A percentile compares a stretch with the other conserved stretches of the same genome.
Evolutionary conservation across 352 stramenopile species (phyloP).

Genomic region (Elongisporangium senticosum): DNA sequence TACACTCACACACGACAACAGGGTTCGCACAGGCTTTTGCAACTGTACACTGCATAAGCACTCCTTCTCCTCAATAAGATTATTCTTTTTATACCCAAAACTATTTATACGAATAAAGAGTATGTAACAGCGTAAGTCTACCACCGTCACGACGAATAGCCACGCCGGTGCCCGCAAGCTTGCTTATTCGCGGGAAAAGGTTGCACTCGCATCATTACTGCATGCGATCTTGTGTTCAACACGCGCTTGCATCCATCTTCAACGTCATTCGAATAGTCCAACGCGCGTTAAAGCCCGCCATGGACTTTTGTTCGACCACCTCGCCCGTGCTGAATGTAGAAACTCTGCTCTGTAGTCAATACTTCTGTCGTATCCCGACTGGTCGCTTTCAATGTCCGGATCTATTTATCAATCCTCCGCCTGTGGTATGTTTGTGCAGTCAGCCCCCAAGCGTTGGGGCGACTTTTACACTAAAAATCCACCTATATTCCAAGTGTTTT

Average conservation of each 20-base stretch:
- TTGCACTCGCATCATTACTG: not conserved
- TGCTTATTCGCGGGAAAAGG: not conserved
- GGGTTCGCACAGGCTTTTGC: not conserved
- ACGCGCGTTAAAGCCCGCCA: not conserved
- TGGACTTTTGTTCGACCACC: not conserved
- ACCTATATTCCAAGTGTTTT: not conserved
- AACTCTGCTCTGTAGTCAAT: not conserved
- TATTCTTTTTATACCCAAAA: not conserved
- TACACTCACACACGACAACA: not conserved
- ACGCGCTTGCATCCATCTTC: not conserved
- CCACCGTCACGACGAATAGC: not conserved
- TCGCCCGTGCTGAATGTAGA: not conserved
- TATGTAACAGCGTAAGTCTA: not conserved
- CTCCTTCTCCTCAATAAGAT: not conserved
- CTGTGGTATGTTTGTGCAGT: not conserved
- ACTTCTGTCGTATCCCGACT: not conserved
- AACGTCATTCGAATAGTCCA: not conserved
- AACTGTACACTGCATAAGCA: not conserved
- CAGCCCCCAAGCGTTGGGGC: not conserved
- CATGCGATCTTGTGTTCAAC: not conserved
- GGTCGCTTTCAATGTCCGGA: not conserved
- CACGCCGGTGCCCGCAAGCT: not conserved
- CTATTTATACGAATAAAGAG: not conserved
- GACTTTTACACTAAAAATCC: not conserved
- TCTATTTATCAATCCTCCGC: not conserved